phyloP scores from a whole-genome alignment of 1,284 basidiomycete species.

The Macrocystidia cucumis region DNA sequence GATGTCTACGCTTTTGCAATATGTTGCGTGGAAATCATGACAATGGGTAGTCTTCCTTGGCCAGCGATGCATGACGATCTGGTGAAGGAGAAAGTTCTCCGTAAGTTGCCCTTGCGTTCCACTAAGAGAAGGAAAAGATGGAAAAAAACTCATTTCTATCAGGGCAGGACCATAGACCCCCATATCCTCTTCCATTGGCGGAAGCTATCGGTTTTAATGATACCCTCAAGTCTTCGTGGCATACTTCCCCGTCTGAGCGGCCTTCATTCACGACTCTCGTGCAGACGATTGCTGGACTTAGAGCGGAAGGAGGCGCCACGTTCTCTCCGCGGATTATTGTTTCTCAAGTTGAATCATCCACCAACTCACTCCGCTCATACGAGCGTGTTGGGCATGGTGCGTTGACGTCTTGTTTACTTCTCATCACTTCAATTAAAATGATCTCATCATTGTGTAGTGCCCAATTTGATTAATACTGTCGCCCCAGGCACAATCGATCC shows the following conservation, averaged over 20 bases:
- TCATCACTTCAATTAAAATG: too few relatives aligned
- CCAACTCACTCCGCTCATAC: conserved; percentile 22
- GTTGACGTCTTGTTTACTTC: too few relatives aligned
- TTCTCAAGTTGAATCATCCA: conserved; percentile 13
- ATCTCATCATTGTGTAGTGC: conserved; percentile 45
- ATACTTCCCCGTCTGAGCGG: conserved; percentile 19
- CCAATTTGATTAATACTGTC: too few relatives aligned
- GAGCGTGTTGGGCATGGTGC: conserved; percentile 19
- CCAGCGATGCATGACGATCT: conserved; percentile 46
- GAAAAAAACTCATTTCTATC: conserved; percentile 2
- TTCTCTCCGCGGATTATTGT: conserved; percentile 14
- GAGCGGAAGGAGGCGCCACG: conserved; percentile 12
- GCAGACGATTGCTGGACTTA: conserved; percentile 15
- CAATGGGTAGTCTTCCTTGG: conserved; percentile 60
- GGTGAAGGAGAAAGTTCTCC: conserved; percentile 51
- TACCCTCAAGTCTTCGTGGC: conserved; percentile 25
- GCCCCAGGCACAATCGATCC: too few relatives aligned
- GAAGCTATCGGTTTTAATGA: conserved; percentile 22
- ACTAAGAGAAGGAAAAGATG: too few relatives aligned
- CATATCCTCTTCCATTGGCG: conserved; percentile 35
- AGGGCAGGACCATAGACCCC: conserved; percentile 52
- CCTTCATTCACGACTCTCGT: conserved; percentile 23
- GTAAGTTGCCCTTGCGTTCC: conserved; percentile 29
- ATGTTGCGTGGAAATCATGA: conserved; percentile 61
- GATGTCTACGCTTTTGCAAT: conserved; percentile 75